These are phyloP conservation scores for Mrakiaceae sp. DNA, from an alignment of 1,284 basidiomycete genomes.

Conservation along the genomic window DNA sequence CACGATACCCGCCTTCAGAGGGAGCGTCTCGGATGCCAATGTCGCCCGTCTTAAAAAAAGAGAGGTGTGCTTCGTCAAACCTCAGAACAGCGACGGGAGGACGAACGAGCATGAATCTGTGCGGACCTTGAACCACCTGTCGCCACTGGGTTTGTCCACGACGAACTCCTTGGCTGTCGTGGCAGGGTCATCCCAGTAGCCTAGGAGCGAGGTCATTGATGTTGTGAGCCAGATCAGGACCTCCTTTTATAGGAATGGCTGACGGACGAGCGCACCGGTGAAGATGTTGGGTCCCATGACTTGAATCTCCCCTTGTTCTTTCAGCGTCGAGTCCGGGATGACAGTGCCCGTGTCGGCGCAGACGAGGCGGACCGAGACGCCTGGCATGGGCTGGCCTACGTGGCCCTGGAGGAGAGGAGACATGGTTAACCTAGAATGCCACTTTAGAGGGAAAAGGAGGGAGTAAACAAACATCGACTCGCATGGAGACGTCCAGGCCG, in stretches of 20 bases:
- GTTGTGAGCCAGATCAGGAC: background rate
- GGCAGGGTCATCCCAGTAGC: slow-evolving; percentile 30
- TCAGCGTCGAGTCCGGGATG: slow-evolving; percentile 19
- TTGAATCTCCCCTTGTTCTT: slow-evolving; percentile 26
- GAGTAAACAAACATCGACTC: slow-evolving; percentile 23
- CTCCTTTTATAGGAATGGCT: slow-evolving; percentile 13
- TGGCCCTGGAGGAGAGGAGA: slow-evolving; percentile 23
- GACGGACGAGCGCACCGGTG: slow-evolving; percentile 8
- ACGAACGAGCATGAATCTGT: too few species aligned
- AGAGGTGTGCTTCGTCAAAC: background rate
- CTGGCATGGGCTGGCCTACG: slow-evolving; percentile 28
- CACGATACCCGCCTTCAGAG: slow-evolving; percentile 23
- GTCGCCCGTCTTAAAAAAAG: slow-evolving; percentile 26
- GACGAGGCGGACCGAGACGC: slow-evolving; percentile 26
- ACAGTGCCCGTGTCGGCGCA: slow-evolving; percentile 17
- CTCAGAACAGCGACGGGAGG: too few species aligned
- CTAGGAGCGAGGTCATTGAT: background rate
- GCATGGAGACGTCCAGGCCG: slow-evolving; percentile 26
- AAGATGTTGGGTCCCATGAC: slow-evolving; percentile 28
- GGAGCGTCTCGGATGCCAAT: slow-evolving; percentile 26
- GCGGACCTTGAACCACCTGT: slow-evolving; percentile 31
- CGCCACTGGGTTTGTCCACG: slow-evolving; percentile 20
- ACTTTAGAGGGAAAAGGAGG: slow-evolving; percentile 19
- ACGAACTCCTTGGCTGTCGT: slow-evolving; percentile 27
- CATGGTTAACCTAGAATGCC: slow-evolving; percentile 16